Percentiles rank a stretch among this genome's conserved stretches.
These are phyloP conservation scores for Linanthus parryae DNA, from an alignment of 148 eudicot genomes.

Conservation along the genomic window DNA sequence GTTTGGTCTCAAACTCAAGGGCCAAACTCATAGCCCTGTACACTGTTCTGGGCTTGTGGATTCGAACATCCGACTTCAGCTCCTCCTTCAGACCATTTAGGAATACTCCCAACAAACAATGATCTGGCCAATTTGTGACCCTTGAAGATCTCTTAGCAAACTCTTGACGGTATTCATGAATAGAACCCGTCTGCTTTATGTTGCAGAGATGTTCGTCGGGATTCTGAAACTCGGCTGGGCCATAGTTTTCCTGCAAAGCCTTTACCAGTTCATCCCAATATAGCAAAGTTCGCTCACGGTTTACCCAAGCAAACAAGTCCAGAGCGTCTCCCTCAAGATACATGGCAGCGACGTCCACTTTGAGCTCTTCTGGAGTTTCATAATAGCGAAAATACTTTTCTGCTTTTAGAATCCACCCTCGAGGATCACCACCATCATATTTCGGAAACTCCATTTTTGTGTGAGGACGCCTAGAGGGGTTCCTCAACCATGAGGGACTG, in stretches of 20 bases:
- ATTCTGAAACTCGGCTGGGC: neutral
- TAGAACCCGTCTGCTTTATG: neutral
- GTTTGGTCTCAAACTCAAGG: neutral
- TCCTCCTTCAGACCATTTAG: neutral
- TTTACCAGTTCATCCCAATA: neutral
- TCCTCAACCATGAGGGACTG: neutral
- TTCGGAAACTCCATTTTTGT: neutral
- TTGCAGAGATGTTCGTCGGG: neutral
- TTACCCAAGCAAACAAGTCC: neutral
- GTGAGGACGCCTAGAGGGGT: neutral
- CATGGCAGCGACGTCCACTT: neutral
- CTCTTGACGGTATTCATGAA: neutral
- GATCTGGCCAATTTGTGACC: neutral
- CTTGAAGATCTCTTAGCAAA: neutral
- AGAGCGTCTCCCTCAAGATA: neutral
- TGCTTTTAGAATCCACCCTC: neutral
- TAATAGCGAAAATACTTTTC: too few species aligned
- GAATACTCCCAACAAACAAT: neutral
- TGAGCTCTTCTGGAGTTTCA: neutral
- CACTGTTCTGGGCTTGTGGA: neutral
- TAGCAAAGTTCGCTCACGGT: neutral
- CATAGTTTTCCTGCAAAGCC: neutral
- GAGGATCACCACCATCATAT: neutral
- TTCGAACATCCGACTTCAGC: neutral
- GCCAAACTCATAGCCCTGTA: too few species aligned